A percentile compares a stretch with the other conserved stretches of the same genome.
These are phyloP conservation scores for Pseudonitzschia delicatissima DNA, from an alignment of 108 stramenopile genomes.

Conservation along the genomic window DNA sequence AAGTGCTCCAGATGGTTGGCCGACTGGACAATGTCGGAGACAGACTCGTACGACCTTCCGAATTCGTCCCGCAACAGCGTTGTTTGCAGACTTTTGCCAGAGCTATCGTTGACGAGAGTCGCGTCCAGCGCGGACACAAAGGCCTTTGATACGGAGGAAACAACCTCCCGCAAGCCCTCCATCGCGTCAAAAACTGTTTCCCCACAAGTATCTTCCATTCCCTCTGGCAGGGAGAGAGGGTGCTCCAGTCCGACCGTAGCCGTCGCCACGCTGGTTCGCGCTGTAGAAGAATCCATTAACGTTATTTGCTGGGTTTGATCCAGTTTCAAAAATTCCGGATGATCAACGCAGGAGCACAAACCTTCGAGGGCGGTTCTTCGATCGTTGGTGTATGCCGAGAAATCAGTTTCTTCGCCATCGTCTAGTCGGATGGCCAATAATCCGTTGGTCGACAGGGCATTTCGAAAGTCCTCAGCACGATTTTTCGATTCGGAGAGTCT, in stretches of 20 bases:
- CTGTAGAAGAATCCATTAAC: constrained; percentile 25
- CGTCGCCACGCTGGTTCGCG: constrained; percentile 47
- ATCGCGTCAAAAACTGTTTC: constrained; percentile 40
- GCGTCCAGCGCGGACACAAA: constrained; percentile 52
- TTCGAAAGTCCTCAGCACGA: constrained; percentile 18
- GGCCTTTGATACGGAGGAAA: constrained; percentile 46
- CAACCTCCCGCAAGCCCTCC: constrained; percentile 62
- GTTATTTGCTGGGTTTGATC: constrained; percentile 3
- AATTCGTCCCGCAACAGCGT: constrained; percentile 8
- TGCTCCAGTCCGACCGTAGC: constrained; percentile 46
- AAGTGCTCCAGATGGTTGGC: constrained; percentile 62
- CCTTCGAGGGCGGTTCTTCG: constrained; percentile 26
- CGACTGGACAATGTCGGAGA: constrained; percentile 39
- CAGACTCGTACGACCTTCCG: constrained; percentile 17
- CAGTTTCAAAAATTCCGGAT: constrained; percentile 5
- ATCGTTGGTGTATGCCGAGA: background rate
- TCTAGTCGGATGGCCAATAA: constrained; percentile 26
- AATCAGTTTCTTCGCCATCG: background rate
- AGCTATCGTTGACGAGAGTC: constrained; percentile 11
- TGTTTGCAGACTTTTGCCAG: background rate
- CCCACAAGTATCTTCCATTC: constrained; percentile 45
- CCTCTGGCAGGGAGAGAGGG: constrained; percentile 24
- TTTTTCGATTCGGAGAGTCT: background rate
- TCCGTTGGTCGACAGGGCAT: constrained; percentile 30
- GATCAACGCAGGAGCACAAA: constrained; percentile 31